Evolutionary conservation across 768 basidiomycete genomes (phyloP).

Genomic region (Pleurotus tuber-regium): DNA sequence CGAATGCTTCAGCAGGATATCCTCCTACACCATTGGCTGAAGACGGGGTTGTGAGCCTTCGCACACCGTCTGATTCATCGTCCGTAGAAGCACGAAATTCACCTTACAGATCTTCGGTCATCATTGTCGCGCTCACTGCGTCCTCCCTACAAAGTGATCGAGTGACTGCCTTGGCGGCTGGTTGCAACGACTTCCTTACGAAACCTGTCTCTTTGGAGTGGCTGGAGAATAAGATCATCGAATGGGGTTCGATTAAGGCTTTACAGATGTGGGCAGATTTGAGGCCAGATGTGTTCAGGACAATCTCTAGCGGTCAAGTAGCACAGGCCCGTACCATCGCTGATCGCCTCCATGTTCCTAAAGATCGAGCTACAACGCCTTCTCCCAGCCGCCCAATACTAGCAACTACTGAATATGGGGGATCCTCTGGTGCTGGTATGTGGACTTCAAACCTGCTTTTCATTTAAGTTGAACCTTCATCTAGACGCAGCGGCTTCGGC

Average conservation of each 20-base stretch:
- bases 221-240: conserved; percentile 97
- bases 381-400: conserved; percentile 21
- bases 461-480: not conserved
- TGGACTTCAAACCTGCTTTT: not conserved
- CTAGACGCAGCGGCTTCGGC: not conserved
- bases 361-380: conserved; percentile 27
- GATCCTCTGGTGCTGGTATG: not conserved
- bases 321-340: conserved; percentile 43
- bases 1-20: conserved; percentile 60
- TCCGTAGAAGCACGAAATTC: conserved; percentile 49
- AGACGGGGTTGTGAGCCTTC: conserved; percentile 20
- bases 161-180: conserved; percentile 95
- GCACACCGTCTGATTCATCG: conserved; percentile 55
- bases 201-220: conserved; percentile 95
- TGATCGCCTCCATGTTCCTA: conserved; percentile 44
- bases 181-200: conserved; percentile 98
- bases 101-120: conserved; percentile 89
- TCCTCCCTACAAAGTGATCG: conserved; percentile 94
- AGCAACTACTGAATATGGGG: not conserved
- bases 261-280: conserved; percentile 90
- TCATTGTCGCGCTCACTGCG: conserved; percentile 98
- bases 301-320: conserved; percentile 36
- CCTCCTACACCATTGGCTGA: conserved; percentile 67
- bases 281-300: conserved; percentile 51
- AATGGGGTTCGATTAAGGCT: conserved; percentile 98